A percentile compares a stretch with the other conserved stretches of the same genome.
Evolutionary conservation across 768 basidiomycete species (phyloP).

Genomic region (Lactarius evosmus): DNA sequence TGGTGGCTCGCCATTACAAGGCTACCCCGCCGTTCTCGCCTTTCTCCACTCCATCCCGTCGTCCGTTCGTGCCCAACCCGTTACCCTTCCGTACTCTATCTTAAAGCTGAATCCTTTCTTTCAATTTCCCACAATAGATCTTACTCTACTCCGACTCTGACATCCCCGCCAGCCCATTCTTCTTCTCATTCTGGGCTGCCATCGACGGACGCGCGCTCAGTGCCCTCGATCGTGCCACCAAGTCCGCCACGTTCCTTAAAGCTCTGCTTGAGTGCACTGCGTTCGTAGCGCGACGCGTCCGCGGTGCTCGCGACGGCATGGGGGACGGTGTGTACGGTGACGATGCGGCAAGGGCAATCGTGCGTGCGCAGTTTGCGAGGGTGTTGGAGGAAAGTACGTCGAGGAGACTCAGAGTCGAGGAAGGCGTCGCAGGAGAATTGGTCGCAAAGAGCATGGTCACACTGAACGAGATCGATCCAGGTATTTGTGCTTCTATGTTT

Average conservation of each 20-base stretch:
- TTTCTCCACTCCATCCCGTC: slow-evolving; percentile 78
- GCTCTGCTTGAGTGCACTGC: slow-evolving; percentile 68
- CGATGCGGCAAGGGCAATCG: slow-evolving; percentile 33
- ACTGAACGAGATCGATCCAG: slow-evolving; percentile 31
- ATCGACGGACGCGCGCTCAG: slow-evolving; percentile 64
- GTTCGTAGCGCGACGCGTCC: slow-evolving; percentile 51
- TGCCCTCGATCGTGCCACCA: slow-evolving; percentile 46
- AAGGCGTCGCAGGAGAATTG: slow-evolving; percentile 41
- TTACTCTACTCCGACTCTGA: slow-evolving; percentile 29
- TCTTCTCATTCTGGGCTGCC: slow-evolving; percentile 81
- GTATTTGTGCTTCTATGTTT: slow-evolving; percentile 27
- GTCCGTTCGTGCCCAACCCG: slow-evolving; percentile 43
- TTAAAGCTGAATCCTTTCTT: background rate
- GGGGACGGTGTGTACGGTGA: slow-evolving; percentile 11
- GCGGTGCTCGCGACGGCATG: slow-evolving; percentile 28
- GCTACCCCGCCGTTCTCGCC: slow-evolving; percentile 80
- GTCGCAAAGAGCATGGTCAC: slow-evolving; percentile 43
- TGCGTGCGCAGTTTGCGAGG: slow-evolving; percentile 44
- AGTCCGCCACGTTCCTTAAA: slow-evolving; percentile 63
- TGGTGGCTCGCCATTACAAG: slow-evolving; percentile 69
- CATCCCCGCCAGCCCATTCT: slow-evolving; percentile 48
- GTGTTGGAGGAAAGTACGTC: slow-evolving; percentile 49
- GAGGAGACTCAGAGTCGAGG: slow-evolving; percentile 47
- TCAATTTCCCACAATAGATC: too few relatives aligned
- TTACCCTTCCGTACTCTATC: slow-evolving; percentile 9